Percentiles rank a stretch among this genome's conserved stretches.
Evolutionary conservation across 768 basidiomycete species (phyloP).

Genomic region (Coprinopsis marcescibilis): DNA sequence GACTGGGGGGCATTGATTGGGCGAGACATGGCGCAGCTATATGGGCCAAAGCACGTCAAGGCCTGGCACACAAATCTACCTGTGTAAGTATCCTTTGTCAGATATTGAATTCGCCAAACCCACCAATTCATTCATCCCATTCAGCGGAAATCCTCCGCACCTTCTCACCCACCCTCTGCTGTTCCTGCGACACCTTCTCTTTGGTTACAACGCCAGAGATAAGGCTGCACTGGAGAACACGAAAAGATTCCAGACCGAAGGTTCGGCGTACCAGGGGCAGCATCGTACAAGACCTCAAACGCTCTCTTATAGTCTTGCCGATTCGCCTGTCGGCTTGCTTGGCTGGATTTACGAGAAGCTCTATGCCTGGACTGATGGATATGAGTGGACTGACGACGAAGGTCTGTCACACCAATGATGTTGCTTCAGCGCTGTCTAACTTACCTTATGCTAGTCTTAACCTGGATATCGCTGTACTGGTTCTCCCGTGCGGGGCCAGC

Average conservation of each 20-base stretch:
- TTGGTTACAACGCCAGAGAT: constrained; percentile 18
- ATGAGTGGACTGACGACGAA: constrained; percentile 54
- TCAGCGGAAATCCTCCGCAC: constrained; percentile 8
- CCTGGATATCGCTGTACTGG: constrained; percentile 53
- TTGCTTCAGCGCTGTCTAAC: background rate
- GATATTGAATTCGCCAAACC: background rate
- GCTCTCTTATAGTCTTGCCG: constrained; percentile 44
- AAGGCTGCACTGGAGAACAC: constrained; percentile 24
- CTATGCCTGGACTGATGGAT: constrained; percentile 39
- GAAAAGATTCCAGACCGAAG: constrained; percentile 19
- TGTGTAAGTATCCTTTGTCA: constrained; percentile 24
- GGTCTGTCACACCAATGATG: constrained; percentile 19
- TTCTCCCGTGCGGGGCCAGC: constrained; percentile 56
- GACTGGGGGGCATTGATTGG: constrained; percentile 40
- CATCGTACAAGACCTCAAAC: constrained; percentile 46
- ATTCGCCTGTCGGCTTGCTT: constrained; percentile 50
- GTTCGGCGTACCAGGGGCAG: constrained; percentile 29
- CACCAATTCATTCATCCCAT: constrained; percentile 22
- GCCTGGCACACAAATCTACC: constrained; percentile 49
- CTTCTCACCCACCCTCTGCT: constrained; percentile 9
- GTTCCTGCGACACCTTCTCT: constrained; percentile 12
- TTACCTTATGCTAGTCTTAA: constrained; percentile 35
- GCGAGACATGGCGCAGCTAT: constrained; percentile 20
- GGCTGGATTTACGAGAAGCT: constrained; percentile 51
- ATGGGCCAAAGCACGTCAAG: constrained; percentile 34